Evolutionary conservation across 208 protist species (phyloP).

Genomic region (Trypanosoma conorhini): DNA sequence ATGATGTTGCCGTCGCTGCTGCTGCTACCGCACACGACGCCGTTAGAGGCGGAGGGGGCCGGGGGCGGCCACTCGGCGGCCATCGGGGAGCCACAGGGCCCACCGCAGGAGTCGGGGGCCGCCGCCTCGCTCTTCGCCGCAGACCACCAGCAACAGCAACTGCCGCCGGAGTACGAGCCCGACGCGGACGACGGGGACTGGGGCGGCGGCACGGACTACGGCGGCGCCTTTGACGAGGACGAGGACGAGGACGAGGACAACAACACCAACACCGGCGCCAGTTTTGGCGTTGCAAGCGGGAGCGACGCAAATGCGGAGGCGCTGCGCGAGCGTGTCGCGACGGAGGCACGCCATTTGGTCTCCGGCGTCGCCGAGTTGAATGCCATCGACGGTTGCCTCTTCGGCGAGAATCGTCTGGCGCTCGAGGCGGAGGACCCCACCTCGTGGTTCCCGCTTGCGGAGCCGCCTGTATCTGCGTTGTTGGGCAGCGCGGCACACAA

Average conservation of each 20-base stretch:
- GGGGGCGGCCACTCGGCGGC: neutral
- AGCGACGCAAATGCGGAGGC: conserved; percentile 16
- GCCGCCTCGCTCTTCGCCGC: neutral
- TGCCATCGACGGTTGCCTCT: conserved; percentile 51
- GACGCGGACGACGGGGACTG: conserved; percentile 25
- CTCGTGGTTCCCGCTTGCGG: conserved; percentile 69
- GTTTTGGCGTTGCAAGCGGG: neutral
- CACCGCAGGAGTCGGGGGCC: conserved; percentile 3
- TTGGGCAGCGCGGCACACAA: conserved; percentile 26
- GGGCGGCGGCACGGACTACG: conserved; percentile 28
- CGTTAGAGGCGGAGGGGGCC: conserved; percentile 1
- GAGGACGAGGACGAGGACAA: conserved; percentile 29
- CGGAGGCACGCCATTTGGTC: conserved; percentile 59
- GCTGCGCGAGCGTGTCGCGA: conserved; percentile 26
- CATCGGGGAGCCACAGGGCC: neutral
- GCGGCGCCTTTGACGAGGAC: conserved; percentile 28
- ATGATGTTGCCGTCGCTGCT: conserved; percentile 46
- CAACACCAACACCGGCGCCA: neutral
- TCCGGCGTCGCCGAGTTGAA: conserved; percentile 65
- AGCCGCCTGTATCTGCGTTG: conserved; percentile 34
- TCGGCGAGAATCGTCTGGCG: conserved; percentile 58
- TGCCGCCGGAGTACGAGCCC: conserved; percentile 11
- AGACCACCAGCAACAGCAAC: conserved; percentile 7
- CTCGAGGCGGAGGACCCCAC: conserved; percentile 78
- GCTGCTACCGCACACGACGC: conserved; percentile 36